Base-by-base conservation (phyloP, 2,329 filamentous ascomycete genomes). In the Colletotrichum orchidophilum region DNA sequence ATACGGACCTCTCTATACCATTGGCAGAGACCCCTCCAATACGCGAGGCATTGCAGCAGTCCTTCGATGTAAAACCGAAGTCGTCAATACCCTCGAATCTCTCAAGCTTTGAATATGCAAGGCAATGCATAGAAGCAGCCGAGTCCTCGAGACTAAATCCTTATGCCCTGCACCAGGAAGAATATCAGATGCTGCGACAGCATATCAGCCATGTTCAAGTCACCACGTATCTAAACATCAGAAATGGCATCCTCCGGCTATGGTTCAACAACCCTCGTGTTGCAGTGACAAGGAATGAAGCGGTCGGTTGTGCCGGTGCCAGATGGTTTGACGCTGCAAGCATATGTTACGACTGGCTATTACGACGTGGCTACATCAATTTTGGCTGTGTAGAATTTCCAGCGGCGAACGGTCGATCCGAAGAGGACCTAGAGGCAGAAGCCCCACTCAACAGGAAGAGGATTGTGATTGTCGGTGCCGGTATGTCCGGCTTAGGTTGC, bases 171-270 rank as follows among this genome's bases (percentile, higher is more conserved):
- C 95, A 98, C 80, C 87, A 89, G 29, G 92, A 94, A 73, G 96
- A 99, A 81, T 95, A 98, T 78, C 85, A 88, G 70, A 86, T 97
- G 71, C 84, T 99, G 50, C 90, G 94, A 73, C 87, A 93, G 73
- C 92, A 97, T 76, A 90, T 99, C 75, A 97, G 93, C 78, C 92
- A 94, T 76, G 87, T 92, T 35, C 96, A 99, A 81, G 94, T 98
- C 75, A 98, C 96, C 3, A 94, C 94, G 13, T 99, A 99, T 82
- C 86, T 99, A 64, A 98, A 98, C 80, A 96, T 99, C 73, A 90
- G 96, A 75, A 99, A 99, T 80, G 94, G 94, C 18, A 97, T 99
- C 70, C 84, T 99, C 63, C 89, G 96, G 66, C 83, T 98, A 50
- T 99, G 96, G 96, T 88, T 93, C 42, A 90, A 92, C 75, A 97